phyloP scores from a whole-genome alignment of 1,284 basidiomycete genomes.

The Anthracocystis panici-leucophaei region DNA sequence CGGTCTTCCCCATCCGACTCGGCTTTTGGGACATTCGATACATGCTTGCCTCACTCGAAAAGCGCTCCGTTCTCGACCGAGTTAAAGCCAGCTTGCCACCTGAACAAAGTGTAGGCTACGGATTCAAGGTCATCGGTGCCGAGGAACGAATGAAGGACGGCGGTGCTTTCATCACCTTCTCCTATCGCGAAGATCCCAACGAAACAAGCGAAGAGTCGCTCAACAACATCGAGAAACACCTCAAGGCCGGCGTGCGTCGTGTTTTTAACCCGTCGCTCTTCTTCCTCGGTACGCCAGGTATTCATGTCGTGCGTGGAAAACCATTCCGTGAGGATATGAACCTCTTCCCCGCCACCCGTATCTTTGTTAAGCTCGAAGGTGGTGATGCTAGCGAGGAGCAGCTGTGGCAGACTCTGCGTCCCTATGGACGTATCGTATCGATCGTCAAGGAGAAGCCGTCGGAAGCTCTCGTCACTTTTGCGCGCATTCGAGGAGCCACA shows the following conservation, averaged over 20 bases:
- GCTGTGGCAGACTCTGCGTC: slow-evolving; percentile 73
- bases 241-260: slow-evolving; percentile 46
- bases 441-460: slow-evolving; percentile 71
- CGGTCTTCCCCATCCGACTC: slow-evolving; percentile 62
- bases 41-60: slow-evolving; percentile 48
- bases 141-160: slow-evolving; percentile 61
- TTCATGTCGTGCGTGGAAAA: slow-evolving; percentile 61
- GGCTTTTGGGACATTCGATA: slow-evolving; percentile 60
- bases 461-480: slow-evolving; percentile 55
- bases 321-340: slow-evolving; percentile 65
- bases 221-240: slow-evolving; percentile 51
- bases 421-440: slow-evolving; percentile 83
- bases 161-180: slow-evolving; percentile 57
- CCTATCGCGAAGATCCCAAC: slow-evolving; percentile 43
- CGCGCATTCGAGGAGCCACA: slow-evolving; percentile 77
- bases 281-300: slow-evolving; percentile 53
- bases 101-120: slow-evolving; percentile 53
- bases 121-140: slow-evolving; percentile 60
- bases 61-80: slow-evolving; percentile 43
- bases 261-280: slow-evolving; percentile 49
- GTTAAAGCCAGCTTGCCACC: slow-evolving; percentile 54
- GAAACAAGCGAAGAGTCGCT: slow-evolving; percentile 49
- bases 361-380: slow-evolving; percentile 58
- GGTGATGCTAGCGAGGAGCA: slow-evolving; percentile 57
- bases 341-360: slow-evolving; percentile 53